Conservation (phyloP, 1,284 basidiomycete species). For the Pholiota adiposa region DNA sequence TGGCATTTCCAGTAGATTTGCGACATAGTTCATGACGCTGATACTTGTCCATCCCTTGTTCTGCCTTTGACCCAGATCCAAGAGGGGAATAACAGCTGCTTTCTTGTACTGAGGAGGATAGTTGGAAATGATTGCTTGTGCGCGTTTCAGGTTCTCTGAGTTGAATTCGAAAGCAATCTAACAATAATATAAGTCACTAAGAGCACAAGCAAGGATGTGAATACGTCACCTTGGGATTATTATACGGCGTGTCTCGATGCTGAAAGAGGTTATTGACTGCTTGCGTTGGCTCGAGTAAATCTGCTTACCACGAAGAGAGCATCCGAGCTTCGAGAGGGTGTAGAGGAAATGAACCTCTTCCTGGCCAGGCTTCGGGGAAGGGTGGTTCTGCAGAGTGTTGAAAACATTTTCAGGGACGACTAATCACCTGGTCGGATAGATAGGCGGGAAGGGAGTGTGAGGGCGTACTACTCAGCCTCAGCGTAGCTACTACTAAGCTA, state of each 20-base stretch:
- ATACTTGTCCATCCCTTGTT: slow-evolving; percentile 99
- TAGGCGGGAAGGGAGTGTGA: slow-evolving; percentile 16
- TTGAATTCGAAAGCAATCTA: slow-evolving; percentile 93
- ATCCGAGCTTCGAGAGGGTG: slow-evolving; percentile 53
- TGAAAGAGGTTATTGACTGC: slow-evolving; percentile 35
- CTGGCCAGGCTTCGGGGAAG: slow-evolving; percentile 28
- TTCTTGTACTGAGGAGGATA: slow-evolving; percentile 99
- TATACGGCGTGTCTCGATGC: slow-evolving; percentile 94
- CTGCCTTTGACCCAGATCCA: slow-evolving; percentile 96
- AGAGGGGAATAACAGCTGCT: slow-evolving; percentile 94
- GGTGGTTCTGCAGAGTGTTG: slow-evolving; percentile 37
- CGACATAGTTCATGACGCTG: slow-evolving; percentile 98
- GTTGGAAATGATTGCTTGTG: slow-evolving; percentile 87
- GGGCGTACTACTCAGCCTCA: background rate
- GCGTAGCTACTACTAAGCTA: no score
- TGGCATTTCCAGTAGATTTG: slow-evolving; percentile 90
- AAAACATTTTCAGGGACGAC: slow-evolving; percentile 30
- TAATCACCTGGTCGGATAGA: background rate
- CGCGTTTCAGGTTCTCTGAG: slow-evolving; percentile 81
- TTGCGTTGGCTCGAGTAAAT: background rate
- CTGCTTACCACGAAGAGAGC: slow-evolving; percentile 62
- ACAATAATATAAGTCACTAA: background rate
- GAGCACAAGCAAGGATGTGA: background rate
- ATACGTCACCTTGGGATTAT: slow-evolving; percentile 77
- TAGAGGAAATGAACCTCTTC: slow-evolving; percentile 48